Percentiles rank a stretch among this genome's conserved stretches.
phyloP scores from a whole-genome alignment of 352 stramenopile species.

The Phytophthora megakarya region DNA sequence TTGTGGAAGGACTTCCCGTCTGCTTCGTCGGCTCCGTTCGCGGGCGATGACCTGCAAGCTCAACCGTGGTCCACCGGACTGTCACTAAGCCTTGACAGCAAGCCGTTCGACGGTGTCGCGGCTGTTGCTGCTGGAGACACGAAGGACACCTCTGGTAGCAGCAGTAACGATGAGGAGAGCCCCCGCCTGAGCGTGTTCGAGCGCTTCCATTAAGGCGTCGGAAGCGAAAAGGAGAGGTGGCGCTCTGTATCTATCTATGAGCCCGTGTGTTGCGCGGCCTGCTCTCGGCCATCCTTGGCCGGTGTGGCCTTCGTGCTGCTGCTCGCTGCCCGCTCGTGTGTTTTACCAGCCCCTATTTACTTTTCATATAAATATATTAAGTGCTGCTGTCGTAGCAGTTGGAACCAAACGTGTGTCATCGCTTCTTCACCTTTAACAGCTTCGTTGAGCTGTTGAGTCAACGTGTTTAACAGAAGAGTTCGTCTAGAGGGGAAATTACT shows the following conservation, averaged over 20 bases:
- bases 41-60: constrained; percentile 47
- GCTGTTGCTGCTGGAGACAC: constrained; percentile 21
- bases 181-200: constrained; percentile 82
- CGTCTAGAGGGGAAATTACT: constrained; percentile 3
- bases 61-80: constrained; percentile 65
- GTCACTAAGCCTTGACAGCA: constrained; percentile 65
- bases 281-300: constrained; percentile 29
- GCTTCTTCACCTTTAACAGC: no score
- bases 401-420: constrained; percentile 16
- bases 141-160: constrained; percentile 37
- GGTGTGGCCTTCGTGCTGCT: constrained; percentile 42
- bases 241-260: constrained; percentile 60
- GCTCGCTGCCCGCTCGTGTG: constrained; percentile 40
- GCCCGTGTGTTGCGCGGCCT: constrained; percentile 35
- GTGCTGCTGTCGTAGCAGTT: constrained; percentile 35
- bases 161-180: constrained; percentile 70
- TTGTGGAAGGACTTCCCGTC: constrained; percentile 83
- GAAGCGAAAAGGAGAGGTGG: constrained; percentile 52
- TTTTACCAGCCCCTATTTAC: constrained; percentile 79
- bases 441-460: no score
- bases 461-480: not conserved
- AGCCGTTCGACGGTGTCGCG: constrained; percentile 40
- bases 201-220: constrained; percentile 75
- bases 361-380: constrained; percentile 84
- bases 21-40: constrained; percentile 29